A percentile compares a stretch with the other conserved stretches of the same genome.
Evolutionary conservation across 1,139 yeast species (phyloP).

Genomic region (Sugiyamaella japonica): DNA sequence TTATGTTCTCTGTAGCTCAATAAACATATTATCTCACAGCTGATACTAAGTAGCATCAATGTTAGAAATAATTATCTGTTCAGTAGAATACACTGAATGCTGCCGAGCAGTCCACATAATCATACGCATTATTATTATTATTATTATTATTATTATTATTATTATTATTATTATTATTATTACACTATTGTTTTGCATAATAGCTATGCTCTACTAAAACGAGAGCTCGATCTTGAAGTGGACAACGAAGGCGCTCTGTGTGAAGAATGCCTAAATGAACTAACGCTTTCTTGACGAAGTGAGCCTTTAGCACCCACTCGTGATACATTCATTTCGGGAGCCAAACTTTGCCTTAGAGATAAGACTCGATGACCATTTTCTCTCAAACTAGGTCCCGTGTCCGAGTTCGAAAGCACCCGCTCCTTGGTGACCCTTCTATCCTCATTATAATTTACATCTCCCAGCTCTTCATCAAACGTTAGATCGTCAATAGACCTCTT

Average conservation of each 20-base stretch:
- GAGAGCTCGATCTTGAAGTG: slow-evolving; percentile 18
- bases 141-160: neutral
- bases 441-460: slow-evolving; percentile 27
- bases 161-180: neutral
- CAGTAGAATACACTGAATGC: too few species aligned
- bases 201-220: slow-evolving; percentile 15
- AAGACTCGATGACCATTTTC: slow-evolving; percentile 27
- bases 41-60: too few species aligned
- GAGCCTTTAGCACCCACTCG: slow-evolving; percentile 20
- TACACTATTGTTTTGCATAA: neutral
- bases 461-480: slow-evolving; percentile 44
- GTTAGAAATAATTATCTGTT: too few species aligned
- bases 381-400: slow-evolving; percentile 24
- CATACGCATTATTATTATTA: neutral
- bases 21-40: neutral
- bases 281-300: slow-evolving; percentile 24
- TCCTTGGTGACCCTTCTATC: slow-evolving; percentile 29
- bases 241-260: slow-evolving; percentile 16
- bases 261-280: slow-evolving; percentile 22
- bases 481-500: slow-evolving; percentile 67
- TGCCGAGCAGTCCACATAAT: too few species aligned
- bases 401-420: slow-evolving; percentile 28
- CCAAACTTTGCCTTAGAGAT: slow-evolving; percentile 34
- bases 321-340: slow-evolving; percentile 35
- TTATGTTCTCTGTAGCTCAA: slow-evolving; percentile 3